Percentiles rank a stretch among this genome's conserved stretches.
phyloP scores from a whole-genome alignment of 1,139 yeast species.

The Kodamaea fungicola region DNA sequence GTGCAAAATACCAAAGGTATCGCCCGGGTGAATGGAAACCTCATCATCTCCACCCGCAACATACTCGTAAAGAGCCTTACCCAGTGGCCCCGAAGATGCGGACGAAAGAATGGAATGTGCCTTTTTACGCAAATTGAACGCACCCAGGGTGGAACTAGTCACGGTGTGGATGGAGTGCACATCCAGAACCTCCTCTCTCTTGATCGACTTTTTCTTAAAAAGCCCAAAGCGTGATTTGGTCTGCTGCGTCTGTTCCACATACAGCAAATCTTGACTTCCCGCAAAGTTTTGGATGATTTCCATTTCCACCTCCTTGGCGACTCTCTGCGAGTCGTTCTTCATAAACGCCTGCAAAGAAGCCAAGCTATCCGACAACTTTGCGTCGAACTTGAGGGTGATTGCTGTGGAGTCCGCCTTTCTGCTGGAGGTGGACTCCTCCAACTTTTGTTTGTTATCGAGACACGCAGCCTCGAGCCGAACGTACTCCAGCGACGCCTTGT shows the following conservation, averaged over 20 bases:
- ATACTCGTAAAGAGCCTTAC: conserved; percentile 63
- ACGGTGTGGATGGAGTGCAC: conserved; percentile 17
- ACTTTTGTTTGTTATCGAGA: conserved; percentile 43
- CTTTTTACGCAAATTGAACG: conserved; percentile 38
- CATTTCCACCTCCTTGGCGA: conserved; percentile 78
- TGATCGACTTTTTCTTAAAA: conserved; percentile 25
- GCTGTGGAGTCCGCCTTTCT: conserved; percentile 27
- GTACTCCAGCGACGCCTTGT: conserved; percentile 46
- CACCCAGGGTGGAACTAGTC: conserved; percentile 25
- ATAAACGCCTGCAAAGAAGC: conserved; percentile 60
- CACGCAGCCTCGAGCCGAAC: conserved; percentile 42
- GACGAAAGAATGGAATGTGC: conserved; percentile 23
- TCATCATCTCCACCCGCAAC: conserved; percentile 76
- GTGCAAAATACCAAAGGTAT: conserved; percentile 53
- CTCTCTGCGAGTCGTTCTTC: conserved; percentile 68
- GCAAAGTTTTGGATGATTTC: conserved; percentile 89
- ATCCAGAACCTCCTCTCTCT: conserved; percentile 12
- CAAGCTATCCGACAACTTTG: conserved; percentile 54
- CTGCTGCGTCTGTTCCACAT: conserved; percentile 38
- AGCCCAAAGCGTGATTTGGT: conserved; percentile 59
- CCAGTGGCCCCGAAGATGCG: conserved; percentile 27
- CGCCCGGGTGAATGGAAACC: conserved; percentile 58
- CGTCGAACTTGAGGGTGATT: conserved; percentile 49
- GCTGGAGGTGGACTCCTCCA: conserved; percentile 46
- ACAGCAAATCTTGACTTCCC: conserved; percentile 65